Conservation (phyloP, 768 basidiomycete genomes). For the Dentipellis sp. region DNA sequence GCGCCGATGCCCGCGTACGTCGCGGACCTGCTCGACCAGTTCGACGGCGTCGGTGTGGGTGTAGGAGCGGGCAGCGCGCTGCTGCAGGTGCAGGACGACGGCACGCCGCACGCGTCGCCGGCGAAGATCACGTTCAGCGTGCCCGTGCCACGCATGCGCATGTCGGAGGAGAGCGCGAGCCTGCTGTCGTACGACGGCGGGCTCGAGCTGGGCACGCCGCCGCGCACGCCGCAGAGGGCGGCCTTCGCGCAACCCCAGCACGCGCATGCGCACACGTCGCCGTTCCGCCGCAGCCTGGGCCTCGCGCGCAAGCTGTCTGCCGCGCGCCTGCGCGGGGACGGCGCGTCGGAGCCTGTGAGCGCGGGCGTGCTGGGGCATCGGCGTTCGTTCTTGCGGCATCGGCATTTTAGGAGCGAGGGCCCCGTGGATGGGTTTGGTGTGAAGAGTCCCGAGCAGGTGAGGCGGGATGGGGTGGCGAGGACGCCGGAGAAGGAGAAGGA, state of each 20-base stretch:
- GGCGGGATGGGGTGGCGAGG: not conserved
- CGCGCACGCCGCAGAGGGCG: not conserved
- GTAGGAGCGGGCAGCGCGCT: not conserved
- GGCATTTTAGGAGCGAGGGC: not conserved
- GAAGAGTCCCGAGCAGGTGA: not conserved
- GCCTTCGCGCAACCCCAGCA: not conserved
- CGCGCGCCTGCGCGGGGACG: not conserved
- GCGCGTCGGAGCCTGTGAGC: not conserved
- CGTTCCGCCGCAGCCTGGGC: not conserved
- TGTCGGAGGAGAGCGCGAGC: not conserved
- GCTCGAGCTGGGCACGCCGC: not conserved
- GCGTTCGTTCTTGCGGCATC: not conserved
- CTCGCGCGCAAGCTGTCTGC: not conserved
- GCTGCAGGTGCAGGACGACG: too few relatives aligned
- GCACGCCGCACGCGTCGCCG: not conserved
- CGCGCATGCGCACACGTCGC: not conserved
- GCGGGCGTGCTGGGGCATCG: not conserved
- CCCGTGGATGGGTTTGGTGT: not conserved
- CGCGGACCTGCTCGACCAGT: not conserved
- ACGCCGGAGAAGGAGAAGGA: not conserved
- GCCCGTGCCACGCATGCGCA: not conserved
- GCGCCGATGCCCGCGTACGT: not conserved
- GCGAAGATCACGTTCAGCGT: not conserved
- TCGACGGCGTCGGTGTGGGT: not conserved
- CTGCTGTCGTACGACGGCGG: not conserved